Evolutionary conservation across 495 filamentous ascomycete genomes (phyloP), one percentile per base, ranked within the genome.

Genomic region (Annulohypoxylon bovei): DNA sequence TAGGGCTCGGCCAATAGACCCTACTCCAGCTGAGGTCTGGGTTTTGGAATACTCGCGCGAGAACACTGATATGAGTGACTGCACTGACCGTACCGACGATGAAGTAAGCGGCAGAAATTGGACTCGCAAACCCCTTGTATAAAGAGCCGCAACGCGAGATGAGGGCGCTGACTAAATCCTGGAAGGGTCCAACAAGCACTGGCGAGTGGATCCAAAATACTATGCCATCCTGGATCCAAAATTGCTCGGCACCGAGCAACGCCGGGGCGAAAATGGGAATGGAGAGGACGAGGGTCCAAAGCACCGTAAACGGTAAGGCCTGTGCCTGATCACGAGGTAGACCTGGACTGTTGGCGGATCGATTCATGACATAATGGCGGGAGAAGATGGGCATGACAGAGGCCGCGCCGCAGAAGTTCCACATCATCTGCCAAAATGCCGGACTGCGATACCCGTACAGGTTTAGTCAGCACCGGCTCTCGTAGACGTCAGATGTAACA

Each of bases 351-450:
- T 52, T 53, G 1, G 42, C 27, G 11, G 53, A 25, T 18, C 52
- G 50, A 3, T 56, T 47, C 50, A 42, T 50, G 12, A 69, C 53
- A 11, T 69, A 69, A 7, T 63, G 33, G n/a, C 59, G 58, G 1
- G 53, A 62, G 53, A 52, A 69, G 9, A 30, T 47, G 3, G 59
- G 53, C 14, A 69, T 12, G 3, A 54, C 18, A 4, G 66, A 63
- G 3, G 59, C 66, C 2, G 58, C 66, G 11, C 67, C 67, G 54
- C 50, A 70, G 27, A 52, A 70, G 46, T 47, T 56, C 60, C 67
- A 65, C 54, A 64, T 37, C 1, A 70, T 46, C 33, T 59, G 54
- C 67, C 67, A 70, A 33, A 70, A 55, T 28, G 46, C 67, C 20
- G 67, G 54, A 20, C 67, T 70, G 2, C 4, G 12, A 23, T 8